phyloP scores from a whole-genome alignment of 1,284 basidiomycete species.

The Sporisorium sorghi region DNA sequence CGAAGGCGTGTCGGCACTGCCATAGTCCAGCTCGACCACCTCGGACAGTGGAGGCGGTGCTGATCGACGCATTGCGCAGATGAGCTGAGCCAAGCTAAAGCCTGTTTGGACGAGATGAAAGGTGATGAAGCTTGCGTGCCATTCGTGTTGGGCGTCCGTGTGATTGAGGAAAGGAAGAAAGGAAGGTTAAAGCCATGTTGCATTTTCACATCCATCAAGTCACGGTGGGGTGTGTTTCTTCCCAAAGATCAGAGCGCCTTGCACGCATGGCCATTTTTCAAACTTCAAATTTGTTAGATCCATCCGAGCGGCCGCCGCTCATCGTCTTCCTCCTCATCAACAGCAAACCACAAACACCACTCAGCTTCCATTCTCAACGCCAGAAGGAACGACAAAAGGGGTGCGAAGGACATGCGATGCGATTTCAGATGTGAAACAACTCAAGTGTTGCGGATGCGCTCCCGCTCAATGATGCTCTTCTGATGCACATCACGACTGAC shows the following conservation, averaged over 20 bases:
- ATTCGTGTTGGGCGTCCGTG: slow-evolving; percentile 10
- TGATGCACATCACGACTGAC: slow-evolving; percentile 59
- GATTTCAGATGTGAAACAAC: background rate
- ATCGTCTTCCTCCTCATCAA: background rate
- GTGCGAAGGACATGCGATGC: slow-evolving; percentile 1
- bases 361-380: too few relatives aligned
- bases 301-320: background rate
- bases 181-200: background rate
- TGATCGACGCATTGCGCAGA: slow-evolving; percentile 30
- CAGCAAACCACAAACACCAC: background rate
- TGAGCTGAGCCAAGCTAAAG: slow-evolving; percentile 3
- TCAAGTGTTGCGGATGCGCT: slow-evolving; percentile 43
- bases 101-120: background rate
- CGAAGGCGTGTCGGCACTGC: slow-evolving; percentile 21
- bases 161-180: background rate
- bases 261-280: slow-evolving; percentile 2
- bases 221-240: slow-evolving; percentile 17
- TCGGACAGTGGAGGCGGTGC: slow-evolving; percentile 28
- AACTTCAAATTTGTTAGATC: slow-evolving; percentile 11
- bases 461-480: slow-evolving; percentile 56
- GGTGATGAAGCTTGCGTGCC: background rate
- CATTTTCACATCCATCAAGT: background rate
- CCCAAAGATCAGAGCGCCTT: slow-evolving; percentile 22
- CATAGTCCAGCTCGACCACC: slow-evolving; percentile 43
- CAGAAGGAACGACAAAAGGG: background rate